Evolutionary conservation across 176 grass and related monocot species (phyloP).

Genomic region (Carex pumila): DNA sequence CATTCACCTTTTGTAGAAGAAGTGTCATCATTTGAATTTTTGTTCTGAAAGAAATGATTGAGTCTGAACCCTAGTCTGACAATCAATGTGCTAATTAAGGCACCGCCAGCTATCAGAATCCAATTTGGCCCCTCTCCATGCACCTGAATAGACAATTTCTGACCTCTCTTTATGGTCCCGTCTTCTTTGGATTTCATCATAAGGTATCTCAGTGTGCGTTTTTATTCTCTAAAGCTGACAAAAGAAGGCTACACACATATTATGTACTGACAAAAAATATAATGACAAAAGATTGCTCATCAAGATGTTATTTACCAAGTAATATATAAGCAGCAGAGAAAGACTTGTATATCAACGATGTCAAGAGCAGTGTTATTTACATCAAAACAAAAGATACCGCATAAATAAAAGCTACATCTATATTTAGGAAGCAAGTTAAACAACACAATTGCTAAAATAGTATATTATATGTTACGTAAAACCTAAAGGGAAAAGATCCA

Average conservation of each 20-base stretch:
- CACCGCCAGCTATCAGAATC: conserved; percentile 35
- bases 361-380: background rate
- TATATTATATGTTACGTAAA: background rate
- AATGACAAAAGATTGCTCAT: background rate
- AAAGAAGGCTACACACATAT: background rate
- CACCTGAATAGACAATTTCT: conserved; percentile 6
- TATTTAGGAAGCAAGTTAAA: background rate
- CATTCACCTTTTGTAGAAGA: conserved; percentile 11
- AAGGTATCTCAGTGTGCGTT: background rate
- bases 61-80: conserved; percentile 33
- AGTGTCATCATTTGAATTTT: conserved; percentile 11
- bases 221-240: conserved; percentile 20
- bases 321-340: background rate
- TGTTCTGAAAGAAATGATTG: conserved; percentile 20
- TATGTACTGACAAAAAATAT: background rate
- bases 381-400: background rate
- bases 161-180: conserved; percentile 11
- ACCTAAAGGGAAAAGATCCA: background rate
- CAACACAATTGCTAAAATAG: background rate
- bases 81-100: conserved; percentile 35
- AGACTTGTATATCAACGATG: background rate
- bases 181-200: conserved; percentile 37
- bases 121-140: conserved; percentile 30
- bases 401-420: background rate
- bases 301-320: background rate